Conservation (phyloP, 2,329 filamentous ascomycete species). For the Hymenoscyphus salicellus region DNA sequence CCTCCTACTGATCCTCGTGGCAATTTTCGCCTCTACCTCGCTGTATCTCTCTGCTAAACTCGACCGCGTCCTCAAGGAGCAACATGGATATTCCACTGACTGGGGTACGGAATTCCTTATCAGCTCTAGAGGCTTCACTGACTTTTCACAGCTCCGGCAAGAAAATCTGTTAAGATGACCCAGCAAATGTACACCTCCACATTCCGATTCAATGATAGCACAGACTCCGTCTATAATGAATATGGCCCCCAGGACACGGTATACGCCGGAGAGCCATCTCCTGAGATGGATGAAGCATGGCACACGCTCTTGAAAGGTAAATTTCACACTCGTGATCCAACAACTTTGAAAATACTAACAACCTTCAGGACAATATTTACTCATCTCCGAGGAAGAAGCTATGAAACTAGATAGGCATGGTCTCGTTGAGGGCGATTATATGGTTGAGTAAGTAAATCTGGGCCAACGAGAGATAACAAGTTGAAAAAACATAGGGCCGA, state of each 20-base stretch:
- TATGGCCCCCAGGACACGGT: constrained; percentile 14
- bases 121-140: not conserved
- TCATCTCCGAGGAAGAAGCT: constrained; percentile 19
- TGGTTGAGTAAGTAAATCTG: constrained; percentile 17
- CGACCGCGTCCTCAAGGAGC: not conserved
- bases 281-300: constrained; percentile 26
- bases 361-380: constrained; percentile 19
- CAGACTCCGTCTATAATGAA: constrained; percentile 19
- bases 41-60: not conserved
- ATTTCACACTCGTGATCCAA: not conserved
- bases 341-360: not conserved
- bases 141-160: constrained; percentile 9
- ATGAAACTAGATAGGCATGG: constrained; percentile 16
- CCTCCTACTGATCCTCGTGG: not conserved
- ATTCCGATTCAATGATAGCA: constrained; percentile 23
- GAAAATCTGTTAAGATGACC: constrained; percentile 14
- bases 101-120: constrained; percentile 9
- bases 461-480: not conserved
- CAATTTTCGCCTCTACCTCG: not conserved
- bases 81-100: constrained; percentile 13
- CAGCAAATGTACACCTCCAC: constrained; percentile 23
- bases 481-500: constrained; percentile 14
- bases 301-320: constrained; percentile 20
- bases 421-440: constrained; percentile 18
- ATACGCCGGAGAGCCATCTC: constrained; percentile 20